Conservation (phyloP, 2,329 filamentous ascomycete genomes). For the Hymenotorrendiella dingleyae region DNA sequence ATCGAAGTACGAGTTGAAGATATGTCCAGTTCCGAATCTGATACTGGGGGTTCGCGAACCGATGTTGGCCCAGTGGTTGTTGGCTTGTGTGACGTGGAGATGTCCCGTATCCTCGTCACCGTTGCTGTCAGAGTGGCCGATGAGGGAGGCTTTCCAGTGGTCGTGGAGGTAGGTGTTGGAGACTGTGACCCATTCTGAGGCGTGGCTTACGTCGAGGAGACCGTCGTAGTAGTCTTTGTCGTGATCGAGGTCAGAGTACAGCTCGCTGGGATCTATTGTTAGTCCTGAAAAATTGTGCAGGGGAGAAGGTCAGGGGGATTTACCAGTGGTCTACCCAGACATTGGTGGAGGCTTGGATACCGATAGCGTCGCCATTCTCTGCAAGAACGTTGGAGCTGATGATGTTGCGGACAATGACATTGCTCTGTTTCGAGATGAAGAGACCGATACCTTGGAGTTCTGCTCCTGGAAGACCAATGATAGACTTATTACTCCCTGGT, state of each 20-base stretch:
- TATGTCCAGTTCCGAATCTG: constrained; percentile 61
- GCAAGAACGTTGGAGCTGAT: constrained; percentile 52
- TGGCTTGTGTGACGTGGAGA: constrained; percentile 57
- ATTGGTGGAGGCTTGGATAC: constrained; percentile 50
- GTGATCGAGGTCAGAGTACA: constrained; percentile 51
- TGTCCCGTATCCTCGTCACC: constrained; percentile 52
- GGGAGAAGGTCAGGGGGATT: too few species aligned
- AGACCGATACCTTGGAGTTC: not conserved
- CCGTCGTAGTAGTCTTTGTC: constrained; percentile 46
- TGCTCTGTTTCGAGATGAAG: constrained; percentile 43
- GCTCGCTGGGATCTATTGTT: too few species aligned
- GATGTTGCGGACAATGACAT: constrained; percentile 60
- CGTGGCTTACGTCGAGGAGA: constrained; percentile 58
- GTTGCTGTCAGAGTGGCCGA: constrained; percentile 57
- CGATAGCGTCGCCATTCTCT: constrained; percentile 52
- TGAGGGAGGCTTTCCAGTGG: constrained; percentile 57
- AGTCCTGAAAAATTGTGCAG: too few species aligned
- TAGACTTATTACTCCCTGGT: not conserved
- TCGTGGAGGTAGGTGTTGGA: constrained; percentile 47
- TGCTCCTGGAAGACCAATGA: not conserved
- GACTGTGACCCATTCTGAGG: constrained; percentile 53
- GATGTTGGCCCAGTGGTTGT: constrained; percentile 61
- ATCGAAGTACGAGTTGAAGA: constrained; percentile 48
- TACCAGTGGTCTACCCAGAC: constrained; percentile 68
- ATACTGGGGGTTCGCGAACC: constrained; percentile 58